Evolutionary conservation across 1,284 basidiomycete genomes (phyloP), one percentile per base, ranked within the genome.

Genomic region (Fomitiporia mediterranea): DNA sequence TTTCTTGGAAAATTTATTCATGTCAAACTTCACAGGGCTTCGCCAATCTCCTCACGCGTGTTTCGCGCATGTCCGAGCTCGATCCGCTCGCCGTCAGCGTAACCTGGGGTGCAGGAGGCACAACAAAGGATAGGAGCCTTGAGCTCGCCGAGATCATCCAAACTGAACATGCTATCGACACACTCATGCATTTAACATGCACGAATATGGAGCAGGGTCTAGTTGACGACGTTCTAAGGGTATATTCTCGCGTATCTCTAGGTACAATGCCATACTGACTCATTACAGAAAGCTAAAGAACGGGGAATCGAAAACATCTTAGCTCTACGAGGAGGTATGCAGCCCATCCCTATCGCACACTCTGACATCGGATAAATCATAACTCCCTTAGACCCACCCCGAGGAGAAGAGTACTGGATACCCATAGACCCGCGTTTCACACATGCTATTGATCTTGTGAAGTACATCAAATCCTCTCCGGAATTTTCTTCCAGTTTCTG

Each of bases 71-170:
- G 50, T 74, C 84, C 32, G 67, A 75, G 3, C 73, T 92, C 28
- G 74, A 83, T 17, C 93, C 93, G 9, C 72, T 93, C 9, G 91
- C 88, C 30, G 79, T 95, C 63, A 93, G 88, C 64, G 81, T 98
- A 35, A 98, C 95, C 64, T 98, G 95, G 95, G 95, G 95, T 49
- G 94, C 95, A 0, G 94, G 95, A n/a, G 95, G 97, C 0, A 85
- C 86, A 5, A 99, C 97, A 0, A 91, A 84, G 60, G 90, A 94
- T 32, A 81, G 89, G 48, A 93, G 86, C 66, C 75, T 99, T 49
- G 94, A 96, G 64, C 81, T 99, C 2, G 91, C 91, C 0, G 77
- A 82, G 55, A 68, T 89, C 64, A 81, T 84, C 53, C 82, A 91
- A 68, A 71, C 75, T 6, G 84, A 90, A 52, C 83, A 89, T 68